These are phyloP conservation scores for Ustilago loliicola DNA, from an alignment of 1,284 basidiomycete species.

Conservation along the genomic window DNA sequence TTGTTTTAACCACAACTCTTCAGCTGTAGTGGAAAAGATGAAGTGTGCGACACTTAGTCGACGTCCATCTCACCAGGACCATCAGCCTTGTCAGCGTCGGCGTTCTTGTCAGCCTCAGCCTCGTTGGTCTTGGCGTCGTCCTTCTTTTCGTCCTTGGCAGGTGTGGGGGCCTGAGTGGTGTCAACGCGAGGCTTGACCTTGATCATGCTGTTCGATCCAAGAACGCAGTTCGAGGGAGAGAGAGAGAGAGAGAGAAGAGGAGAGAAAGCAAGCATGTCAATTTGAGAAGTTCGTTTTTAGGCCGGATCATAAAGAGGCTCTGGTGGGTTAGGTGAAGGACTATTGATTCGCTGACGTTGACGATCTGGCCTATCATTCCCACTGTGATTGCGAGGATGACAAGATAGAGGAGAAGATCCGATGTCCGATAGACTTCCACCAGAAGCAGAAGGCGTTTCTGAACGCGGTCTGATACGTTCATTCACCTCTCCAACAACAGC, in stretches of 20 bases:
- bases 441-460: conserved; percentile 22
- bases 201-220: conserved; percentile 45
- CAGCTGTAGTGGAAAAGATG: neutral
- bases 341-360: conserved; percentile 26
- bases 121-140: conserved; percentile 48
- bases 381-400: neutral
- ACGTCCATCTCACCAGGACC: conserved; percentile 67
- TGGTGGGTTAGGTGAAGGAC: neutral
- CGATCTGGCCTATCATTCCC: conserved; percentile 3
- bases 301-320: neutral
- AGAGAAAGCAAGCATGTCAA: conserved; percentile 3
- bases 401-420: neutral
- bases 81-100: conserved; percentile 38
- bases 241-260: neutral
- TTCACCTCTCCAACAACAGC: neutral
- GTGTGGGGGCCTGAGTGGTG: conserved; percentile 50
- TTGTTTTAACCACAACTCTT: too few species aligned
- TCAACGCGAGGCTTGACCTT: conserved; percentile 63
- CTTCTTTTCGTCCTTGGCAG: conserved; percentile 50
- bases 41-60: conserved; percentile 52
- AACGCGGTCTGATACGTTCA: conserved; percentile 18
- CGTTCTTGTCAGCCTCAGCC: conserved; percentile 19
- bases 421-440: neutral
- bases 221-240: neutral
- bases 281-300: neutral